Conservation (phyloP, 345 rosid species). For the Raphanus sativus region DNA sequence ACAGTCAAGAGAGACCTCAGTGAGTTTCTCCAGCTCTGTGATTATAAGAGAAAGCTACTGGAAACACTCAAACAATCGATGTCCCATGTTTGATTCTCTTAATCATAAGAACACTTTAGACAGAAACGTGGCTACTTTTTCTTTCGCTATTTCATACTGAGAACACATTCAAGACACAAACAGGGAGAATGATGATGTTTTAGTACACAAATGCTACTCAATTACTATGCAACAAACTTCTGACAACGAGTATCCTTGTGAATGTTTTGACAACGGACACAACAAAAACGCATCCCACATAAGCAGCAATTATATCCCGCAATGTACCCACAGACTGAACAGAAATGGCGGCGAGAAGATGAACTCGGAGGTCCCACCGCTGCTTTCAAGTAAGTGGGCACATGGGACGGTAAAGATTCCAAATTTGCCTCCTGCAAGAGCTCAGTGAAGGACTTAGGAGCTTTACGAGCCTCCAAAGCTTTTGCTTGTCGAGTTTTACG, state of each 20-base stretch:
- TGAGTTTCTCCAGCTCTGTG: slow-evolving; percentile 60
- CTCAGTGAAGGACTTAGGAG: slow-evolving; percentile 86
- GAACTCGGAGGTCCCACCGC: slow-evolving; percentile 84
- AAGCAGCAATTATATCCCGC: slow-evolving; percentile 71
- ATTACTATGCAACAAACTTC: slow-evolving; percentile 74
- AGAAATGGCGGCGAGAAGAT: slow-evolving; percentile 76
- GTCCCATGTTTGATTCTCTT: slow-evolving; percentile 46
- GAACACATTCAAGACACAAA: slow-evolving; percentile 1
- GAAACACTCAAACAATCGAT: slow-evolving; percentile 54
- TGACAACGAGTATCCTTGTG: slow-evolving; percentile 89
- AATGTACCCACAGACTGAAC: slow-evolving; percentile 77
- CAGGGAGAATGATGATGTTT: slow-evolving; percentile 3
- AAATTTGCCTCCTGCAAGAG: slow-evolving; percentile 88
- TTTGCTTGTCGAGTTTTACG: slow-evolving; percentile 95
- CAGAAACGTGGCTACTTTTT: not conserved
- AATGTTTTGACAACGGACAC: slow-evolving; percentile 67
- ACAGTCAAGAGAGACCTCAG: slow-evolving; percentile 43
- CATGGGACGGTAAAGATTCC: slow-evolving; percentile 75
- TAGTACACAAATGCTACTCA: not conserved
- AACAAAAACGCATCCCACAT: slow-evolving; percentile 91
- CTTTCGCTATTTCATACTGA: not conserved
- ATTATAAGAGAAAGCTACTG: slow-evolving; percentile 57
- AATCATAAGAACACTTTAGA: not conserved
- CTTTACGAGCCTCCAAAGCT: slow-evolving; percentile 89
- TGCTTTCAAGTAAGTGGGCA: slow-evolving; percentile 76